These are phyloP conservation scores for Curvularia sp. DNA, from an alignment of 2,329 filamentous ascomycete species.

Conservation along the genomic window DNA sequence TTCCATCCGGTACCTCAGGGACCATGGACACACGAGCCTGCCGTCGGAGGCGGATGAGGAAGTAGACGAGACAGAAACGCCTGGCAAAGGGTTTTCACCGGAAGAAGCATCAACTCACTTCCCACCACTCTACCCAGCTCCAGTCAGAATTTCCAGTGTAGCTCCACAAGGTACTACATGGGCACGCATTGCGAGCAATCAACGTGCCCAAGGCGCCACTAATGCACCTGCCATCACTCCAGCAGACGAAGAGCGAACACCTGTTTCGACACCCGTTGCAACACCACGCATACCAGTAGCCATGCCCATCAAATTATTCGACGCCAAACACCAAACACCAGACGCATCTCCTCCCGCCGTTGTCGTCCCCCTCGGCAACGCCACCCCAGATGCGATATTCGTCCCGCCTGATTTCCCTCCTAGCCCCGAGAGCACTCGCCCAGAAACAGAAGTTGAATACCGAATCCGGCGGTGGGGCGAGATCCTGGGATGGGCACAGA, in stretches of 20 bases:
- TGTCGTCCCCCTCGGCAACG: not conserved
- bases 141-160: not conserved
- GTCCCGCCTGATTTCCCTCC: not conserved
- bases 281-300: not conserved
- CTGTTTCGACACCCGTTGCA: not conserved
- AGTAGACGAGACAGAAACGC: slow-evolving; percentile 6
- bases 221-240: not conserved
- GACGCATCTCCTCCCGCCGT: not conserved
- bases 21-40: slow-evolving; percentile 7
- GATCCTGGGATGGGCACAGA: slow-evolving; percentile 1
- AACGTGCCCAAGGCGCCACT: not conserved
- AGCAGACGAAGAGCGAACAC: not conserved
- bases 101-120: not conserved
- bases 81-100: not conserved
- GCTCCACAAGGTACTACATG: slow-evolving; percentile 12
- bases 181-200: slow-evolving; percentile 15
- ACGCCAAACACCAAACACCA: not conserved
- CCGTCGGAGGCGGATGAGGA: not conserved
- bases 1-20: slow-evolving; percentile 17
- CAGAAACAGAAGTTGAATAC: not conserved
- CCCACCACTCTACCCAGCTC: not conserved
- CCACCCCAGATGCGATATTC: not conserved
- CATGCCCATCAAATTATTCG: not conserved
- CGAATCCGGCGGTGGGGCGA: not conserved
- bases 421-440: no score